Evolutionary conservation across 495 filamentous ascomycete species (phyloP).

Genomic region (Cryomyces minteri): DNA sequence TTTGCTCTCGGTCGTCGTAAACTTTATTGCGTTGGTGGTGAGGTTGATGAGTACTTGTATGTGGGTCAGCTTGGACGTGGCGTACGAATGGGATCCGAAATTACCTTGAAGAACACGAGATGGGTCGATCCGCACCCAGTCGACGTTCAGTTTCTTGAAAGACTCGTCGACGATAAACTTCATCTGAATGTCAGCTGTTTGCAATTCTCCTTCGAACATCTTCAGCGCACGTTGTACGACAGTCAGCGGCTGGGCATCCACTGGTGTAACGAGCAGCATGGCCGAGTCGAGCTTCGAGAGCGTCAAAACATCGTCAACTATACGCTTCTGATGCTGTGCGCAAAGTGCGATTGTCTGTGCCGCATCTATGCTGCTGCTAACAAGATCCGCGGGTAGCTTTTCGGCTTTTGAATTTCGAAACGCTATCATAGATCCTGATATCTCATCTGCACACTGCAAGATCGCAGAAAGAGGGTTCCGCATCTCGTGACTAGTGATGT

Average conservation of each 20-base stretch:
- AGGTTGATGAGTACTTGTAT: slow-evolving; percentile 31
- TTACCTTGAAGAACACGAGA: slow-evolving; percentile 40
- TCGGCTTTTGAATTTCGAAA: slow-evolving; percentile 13
- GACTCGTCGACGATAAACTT: slow-evolving; percentile 39
- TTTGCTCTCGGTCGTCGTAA: slow-evolving; percentile 28
- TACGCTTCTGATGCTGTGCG: slow-evolving; percentile 59
- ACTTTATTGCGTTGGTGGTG: slow-evolving; percentile 30
- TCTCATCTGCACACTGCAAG: slow-evolving; percentile 67
- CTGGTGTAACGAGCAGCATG: slow-evolving; percentile 47
- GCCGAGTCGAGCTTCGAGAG: slow-evolving; percentile 72
- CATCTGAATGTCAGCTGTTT: slow-evolving; percentile 47
- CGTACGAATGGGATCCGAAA: too few species aligned
- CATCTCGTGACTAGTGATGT: slow-evolving; percentile 79
- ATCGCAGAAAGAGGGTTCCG: slow-evolving; percentile 71
- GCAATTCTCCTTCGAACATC: slow-evolving; percentile 56
- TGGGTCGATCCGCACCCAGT: slow-evolving; percentile 56
- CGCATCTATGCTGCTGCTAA: slow-evolving; percentile 45
- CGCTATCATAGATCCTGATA: slow-evolving; percentile 32
- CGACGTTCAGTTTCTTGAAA: slow-evolving; percentile 31
- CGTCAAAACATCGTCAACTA: slow-evolving; percentile 63
- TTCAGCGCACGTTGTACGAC: slow-evolving; percentile 49
- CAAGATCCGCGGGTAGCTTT: slow-evolving; percentile 19
- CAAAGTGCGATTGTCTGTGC: slow-evolving; percentile 62
- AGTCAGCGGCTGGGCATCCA: slow-evolving; percentile 42
- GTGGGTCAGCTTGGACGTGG: too few species aligned